Conservation (phyloP, 129 eudicot genomes). For the Flaveria ramosissima region DNA sequence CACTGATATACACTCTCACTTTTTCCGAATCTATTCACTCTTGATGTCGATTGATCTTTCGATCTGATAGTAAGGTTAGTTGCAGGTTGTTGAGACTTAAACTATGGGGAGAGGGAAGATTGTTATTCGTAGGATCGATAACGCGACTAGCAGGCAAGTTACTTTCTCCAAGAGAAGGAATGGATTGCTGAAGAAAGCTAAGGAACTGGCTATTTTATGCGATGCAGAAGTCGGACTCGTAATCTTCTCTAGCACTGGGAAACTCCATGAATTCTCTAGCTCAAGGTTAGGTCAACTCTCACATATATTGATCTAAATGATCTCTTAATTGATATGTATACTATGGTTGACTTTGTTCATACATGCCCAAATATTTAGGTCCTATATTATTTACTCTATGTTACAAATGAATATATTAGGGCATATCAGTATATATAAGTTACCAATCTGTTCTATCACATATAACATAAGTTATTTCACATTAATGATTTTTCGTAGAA, state of each 20-base stretch:
- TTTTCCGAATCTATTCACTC: conserved; percentile 5
- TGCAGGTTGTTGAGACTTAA: conserved; percentile 25
- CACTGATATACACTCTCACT: conserved; percentile 7
- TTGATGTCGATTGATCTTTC: conserved; percentile 1
- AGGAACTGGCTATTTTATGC: conserved; percentile 75
- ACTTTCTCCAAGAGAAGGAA: conserved; percentile 86
- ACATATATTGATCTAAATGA: neutral
- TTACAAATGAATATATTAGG: neutral
- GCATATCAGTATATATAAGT: neutral
- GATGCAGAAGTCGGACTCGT: conserved; percentile 81
- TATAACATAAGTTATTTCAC: neutral
- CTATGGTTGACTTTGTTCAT: conserved; percentile 3
- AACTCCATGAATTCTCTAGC: conserved; percentile 73
- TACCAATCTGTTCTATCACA: neutral
- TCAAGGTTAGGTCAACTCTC: conserved; percentile 55
- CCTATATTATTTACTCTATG: neutral
- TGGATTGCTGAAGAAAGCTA: conserved; percentile 85
- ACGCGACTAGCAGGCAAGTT: conserved; percentile 90
- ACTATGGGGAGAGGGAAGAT: conserved; percentile 94
- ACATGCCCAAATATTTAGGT: neutral
- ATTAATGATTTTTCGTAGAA: neutral
- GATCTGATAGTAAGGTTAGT: neutral
- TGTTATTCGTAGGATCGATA: conserved; percentile 74
- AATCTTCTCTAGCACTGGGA: conserved; percentile 77
- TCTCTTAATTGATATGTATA: conserved; percentile 14